Percentiles rank a stretch among this genome's conserved stretches.
Conservation (phyloP, 1,284 basidiomycete species). For the Rhodotorula sp. region DNA sequence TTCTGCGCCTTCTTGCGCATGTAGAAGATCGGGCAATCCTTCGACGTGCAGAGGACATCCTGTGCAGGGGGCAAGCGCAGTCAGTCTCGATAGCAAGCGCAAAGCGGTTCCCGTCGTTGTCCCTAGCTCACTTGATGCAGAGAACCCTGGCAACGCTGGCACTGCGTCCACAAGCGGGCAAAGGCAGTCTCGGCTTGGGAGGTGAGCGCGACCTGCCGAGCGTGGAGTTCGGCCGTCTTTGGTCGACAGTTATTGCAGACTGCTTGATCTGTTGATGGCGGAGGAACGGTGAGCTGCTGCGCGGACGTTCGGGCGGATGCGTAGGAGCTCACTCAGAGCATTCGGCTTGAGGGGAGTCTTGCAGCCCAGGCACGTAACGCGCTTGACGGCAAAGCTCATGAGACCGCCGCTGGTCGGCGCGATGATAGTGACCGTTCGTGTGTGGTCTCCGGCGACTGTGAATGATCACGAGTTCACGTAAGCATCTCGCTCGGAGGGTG, state of each 20-base stretch:
- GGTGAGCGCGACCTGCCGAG: constrained; percentile 73
- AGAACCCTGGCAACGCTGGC: constrained; percentile 93
- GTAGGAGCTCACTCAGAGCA: constrained; percentile 26
- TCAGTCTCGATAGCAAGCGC: not conserved
- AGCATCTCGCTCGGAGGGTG: not conserved
- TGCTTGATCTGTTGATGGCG: constrained; percentile 66
- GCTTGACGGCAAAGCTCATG: constrained; percentile 97
- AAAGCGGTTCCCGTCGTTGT: not conserved
- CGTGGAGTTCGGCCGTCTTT: constrained; percentile 79
- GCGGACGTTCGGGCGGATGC: not conserved
- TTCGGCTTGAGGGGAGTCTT: constrained; percentile 67
- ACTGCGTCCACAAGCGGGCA: constrained; percentile 92
- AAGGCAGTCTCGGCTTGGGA: constrained; percentile 84
- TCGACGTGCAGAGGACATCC: constrained; percentile 95
- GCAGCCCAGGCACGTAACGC: constrained; percentile 87
- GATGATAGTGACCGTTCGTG: constrained; percentile 76
- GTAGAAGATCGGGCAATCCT: constrained; percentile 98
- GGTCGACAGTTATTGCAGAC: constrained; percentile 90
- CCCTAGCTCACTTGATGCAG: constrained; percentile 70
- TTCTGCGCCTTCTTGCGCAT: constrained; percentile 96
- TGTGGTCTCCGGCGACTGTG: constrained; percentile 88
- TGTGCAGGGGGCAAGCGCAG: constrained; percentile 47
- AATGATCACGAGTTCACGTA: not conserved
- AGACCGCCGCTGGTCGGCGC: constrained; percentile 90
- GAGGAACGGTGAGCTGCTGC: not conserved